Evolutionary conservation across 352 stramenopile species (phyloP).

Genomic region (Peronospora destructor): DNA sequence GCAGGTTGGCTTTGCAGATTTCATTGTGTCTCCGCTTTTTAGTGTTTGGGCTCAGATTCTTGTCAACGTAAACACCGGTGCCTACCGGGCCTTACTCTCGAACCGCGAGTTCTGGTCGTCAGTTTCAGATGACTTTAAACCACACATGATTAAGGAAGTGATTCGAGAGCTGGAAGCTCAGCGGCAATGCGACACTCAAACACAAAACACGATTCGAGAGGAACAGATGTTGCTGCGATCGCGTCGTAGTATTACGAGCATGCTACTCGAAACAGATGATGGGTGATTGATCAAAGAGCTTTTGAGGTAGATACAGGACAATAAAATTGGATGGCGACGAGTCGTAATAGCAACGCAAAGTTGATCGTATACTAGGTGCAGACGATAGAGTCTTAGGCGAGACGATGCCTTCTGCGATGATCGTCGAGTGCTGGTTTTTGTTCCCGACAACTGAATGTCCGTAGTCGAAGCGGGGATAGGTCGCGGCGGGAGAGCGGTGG

Average conservation of each 20-base stretch:
- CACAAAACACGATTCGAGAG: constrained; percentile 27
- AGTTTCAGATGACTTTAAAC: constrained; percentile 79
- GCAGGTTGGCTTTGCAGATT: constrained; percentile 93
- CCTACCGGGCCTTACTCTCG: constrained; percentile 58
- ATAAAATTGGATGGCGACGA: no score
- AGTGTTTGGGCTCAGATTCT: constrained; percentile 82
- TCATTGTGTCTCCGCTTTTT: constrained; percentile 87
- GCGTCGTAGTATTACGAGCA: constrained; percentile 34
- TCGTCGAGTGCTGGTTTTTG: background rate
- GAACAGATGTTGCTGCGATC: constrained; percentile 31
- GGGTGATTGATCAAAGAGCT: constrained; percentile 15
- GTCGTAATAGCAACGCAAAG: no score
- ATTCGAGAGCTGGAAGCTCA: constrained; percentile 44
- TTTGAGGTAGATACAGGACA: background rate
- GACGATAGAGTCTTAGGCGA: background rate
- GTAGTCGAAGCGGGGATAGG: background rate
- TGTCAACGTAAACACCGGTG: constrained; percentile 49
- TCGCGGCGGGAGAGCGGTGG: no score
- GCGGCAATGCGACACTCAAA: constrained; percentile 31
- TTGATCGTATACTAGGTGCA: no score
- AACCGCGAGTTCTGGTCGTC: constrained; percentile 83
- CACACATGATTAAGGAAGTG: constrained; percentile 76
- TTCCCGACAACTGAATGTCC: background rate
- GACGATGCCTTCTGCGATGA: constrained; percentile 6
- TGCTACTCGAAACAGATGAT: constrained; percentile 48